These are phyloP conservation scores for Luffa aegyptiaca DNA, from an alignment of 306 rosid genomes.

Conservation along the genomic window DNA sequence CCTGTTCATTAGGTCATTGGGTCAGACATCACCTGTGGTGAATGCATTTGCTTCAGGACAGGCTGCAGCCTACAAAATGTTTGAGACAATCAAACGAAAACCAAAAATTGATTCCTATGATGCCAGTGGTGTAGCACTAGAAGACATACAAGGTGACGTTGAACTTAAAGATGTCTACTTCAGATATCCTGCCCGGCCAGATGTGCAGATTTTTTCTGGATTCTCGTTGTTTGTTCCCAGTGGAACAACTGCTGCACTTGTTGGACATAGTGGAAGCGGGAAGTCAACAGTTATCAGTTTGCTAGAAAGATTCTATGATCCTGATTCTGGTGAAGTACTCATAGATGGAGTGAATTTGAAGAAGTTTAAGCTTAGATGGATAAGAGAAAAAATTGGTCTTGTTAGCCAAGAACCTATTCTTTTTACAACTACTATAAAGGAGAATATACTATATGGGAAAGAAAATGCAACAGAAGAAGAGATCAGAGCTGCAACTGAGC, in stretches of 20 bases:
- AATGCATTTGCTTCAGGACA: conserved; percentile 78
- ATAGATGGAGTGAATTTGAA: conserved; percentile 67
- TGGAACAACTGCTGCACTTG: conserved; percentile 71
- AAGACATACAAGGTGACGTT: conserved; percentile 58
- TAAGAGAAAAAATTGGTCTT: conserved; percentile 72
- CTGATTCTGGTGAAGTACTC: conserved; percentile 66
- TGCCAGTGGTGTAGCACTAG: conserved; percentile 39
- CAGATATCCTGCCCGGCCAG: conserved; percentile 72
- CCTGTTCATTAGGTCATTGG: conserved; percentile 24
- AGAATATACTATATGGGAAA: conserved; percentile 74
- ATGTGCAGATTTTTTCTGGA: conserved; percentile 63
- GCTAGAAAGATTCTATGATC: conserved; percentile 83
- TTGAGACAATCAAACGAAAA: conserved; percentile 57
- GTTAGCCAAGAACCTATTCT: conserved; percentile 82
- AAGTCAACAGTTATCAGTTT: conserved; percentile 74
- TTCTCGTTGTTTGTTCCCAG: conserved; percentile 56
- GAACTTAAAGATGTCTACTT: conserved; percentile 71
- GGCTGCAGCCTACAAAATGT: conserved; percentile 90
- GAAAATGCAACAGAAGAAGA: conserved; percentile 67
- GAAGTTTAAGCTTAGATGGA: conserved; percentile 46
- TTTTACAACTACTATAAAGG: conserved; percentile 51
- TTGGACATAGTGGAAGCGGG: conserved; percentile 96
- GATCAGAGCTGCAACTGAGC: conserved; percentile 44
- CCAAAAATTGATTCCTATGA: conserved; percentile 67
- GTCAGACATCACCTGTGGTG: conserved; percentile 67